Base-by-base conservation (phyloP, 2,329 filamentous ascomycete genomes). In the Scedosporium dehoogii region DNA sequence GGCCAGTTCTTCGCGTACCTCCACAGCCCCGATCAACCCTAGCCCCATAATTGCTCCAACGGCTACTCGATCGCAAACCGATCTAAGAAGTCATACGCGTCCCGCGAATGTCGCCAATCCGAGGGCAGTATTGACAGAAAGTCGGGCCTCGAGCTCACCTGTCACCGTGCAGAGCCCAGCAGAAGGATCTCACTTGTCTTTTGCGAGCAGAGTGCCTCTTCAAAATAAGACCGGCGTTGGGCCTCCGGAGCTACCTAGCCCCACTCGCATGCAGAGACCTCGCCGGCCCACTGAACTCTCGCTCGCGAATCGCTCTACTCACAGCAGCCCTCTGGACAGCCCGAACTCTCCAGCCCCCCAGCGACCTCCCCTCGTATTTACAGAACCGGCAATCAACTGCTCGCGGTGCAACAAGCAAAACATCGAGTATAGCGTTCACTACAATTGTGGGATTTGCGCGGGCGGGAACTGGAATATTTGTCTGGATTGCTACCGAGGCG, bases 391-490 rank as follows among this genome's bases (percentile, higher is more conserved):
- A 1, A 84, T 96, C 59, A 80, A 79, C 7, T 97, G 93, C 71
- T 82, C 85, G 44, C 79, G 84, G 9, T 97, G 93, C 71, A 76
- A 79, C 21, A 88, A 82, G 65, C 69, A 78, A 5, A 83, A 92
- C 64, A 92, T 97, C 44, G 88, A 96, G 71, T 91, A 96, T 68
- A 85, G 91, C 7, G 76, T 96, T 2, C 91, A 97, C 73, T 96
- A 93, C 74, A 89, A 89, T 70, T 97, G 93, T 73, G 73, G 76
- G 2, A 78, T 79, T 59, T 97, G 93, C 72, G 79, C 83, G 16
- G 76, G 80, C 5, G 91, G 90, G 0, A 78, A 84, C 57, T 96
- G 88, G 79, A 88, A 92, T 70, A 78, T 97, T 10, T 97, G 93
- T 70, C 75, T 89, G 1, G 81, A 81, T 66, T 97, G 93, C 75